These are phyloP conservation scores for Cupressus sempervirens DNA, from an alignment of 75 land plant species.

Conservation along the genomic window DNA sequence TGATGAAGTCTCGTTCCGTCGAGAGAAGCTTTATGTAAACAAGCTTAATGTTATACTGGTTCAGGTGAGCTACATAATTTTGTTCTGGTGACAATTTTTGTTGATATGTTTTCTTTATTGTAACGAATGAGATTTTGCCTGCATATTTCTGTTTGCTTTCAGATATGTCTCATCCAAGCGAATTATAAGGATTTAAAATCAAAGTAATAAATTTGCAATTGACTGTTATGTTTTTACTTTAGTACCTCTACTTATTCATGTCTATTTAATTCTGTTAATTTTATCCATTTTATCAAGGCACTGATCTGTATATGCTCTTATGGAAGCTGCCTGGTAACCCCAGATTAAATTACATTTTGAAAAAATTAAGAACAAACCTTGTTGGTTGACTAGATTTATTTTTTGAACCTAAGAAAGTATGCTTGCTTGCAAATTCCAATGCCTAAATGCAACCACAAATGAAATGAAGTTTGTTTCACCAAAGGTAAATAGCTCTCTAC, in stretches of 20 bases:
- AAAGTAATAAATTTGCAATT: background rate
- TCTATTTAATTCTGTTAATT: background rate
- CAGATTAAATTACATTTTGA: background rate
- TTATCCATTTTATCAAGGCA: background rate
- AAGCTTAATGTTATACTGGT: slow-evolving; percentile 93
- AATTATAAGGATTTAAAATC: background rate
- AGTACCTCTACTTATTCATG: background rate
- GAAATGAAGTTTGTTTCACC: background rate
- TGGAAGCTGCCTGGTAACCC: background rate
- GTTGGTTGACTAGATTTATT: background rate
- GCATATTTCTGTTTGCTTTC: background rate
- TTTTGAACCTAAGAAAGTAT: background rate
- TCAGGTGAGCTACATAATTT: slow-evolving; percentile 48
- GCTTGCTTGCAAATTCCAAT: background rate
- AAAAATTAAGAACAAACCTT: background rate
- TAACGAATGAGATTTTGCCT: background rate
- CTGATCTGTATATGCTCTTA: background rate
- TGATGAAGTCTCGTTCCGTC: slow-evolving; percentile 80
- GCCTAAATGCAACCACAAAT: background rate
- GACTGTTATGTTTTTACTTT: background rate
- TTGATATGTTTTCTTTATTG: background rate
- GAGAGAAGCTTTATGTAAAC: slow-evolving; percentile 85
- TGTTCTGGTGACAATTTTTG: background rate
- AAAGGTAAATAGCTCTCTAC: background rate
- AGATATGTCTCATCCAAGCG: background rate